A percentile compares a stretch with the other conserved stretches of the same genome.
Evolutionary conservation across 345 rosid genomes (phyloP).

Genomic region (Pugionium cornutum): DNA sequence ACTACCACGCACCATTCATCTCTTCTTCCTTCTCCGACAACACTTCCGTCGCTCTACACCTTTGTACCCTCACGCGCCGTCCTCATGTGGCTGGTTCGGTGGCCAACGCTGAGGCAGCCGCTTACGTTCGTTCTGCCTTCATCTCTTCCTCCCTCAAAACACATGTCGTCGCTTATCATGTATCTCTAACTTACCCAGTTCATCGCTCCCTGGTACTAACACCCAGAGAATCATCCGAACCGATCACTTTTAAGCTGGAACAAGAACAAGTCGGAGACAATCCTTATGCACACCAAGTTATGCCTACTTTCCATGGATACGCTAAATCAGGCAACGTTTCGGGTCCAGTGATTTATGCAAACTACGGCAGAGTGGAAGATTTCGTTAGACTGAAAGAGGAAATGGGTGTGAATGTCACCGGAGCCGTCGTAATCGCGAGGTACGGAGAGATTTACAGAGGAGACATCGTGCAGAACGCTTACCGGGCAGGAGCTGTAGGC

Average conservation of each 20-base stretch:
- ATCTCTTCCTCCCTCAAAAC: conserved; percentile 47
- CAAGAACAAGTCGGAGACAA: conserved; percentile 64
- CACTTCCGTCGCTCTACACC: conserved; percentile 59
- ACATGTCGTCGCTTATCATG: conserved; percentile 54
- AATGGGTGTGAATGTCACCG: conserved; percentile 48
- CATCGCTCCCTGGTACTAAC: conserved; percentile 57
- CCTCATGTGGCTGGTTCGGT: conserved; percentile 77
- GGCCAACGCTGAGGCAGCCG: conserved; percentile 78
- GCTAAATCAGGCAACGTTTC: conserved; percentile 69
- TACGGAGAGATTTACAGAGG: conserved; percentile 77
- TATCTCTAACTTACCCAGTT: conserved; percentile 66
- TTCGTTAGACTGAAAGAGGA: conserved; percentile 14
- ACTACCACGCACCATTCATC: conserved; percentile 56
- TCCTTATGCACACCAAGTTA: conserved; percentile 65
- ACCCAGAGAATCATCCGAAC: conserved; percentile 32
- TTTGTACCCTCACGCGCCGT: conserved; percentile 68
- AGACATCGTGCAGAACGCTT: conserved; percentile 67
- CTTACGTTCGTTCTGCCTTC: conserved; percentile 56
- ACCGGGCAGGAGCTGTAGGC: conserved; percentile 68
- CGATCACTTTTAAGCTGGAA: conserved; percentile 45
- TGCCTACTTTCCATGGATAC: conserved; percentile 73
- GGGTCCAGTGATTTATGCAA: conserved; percentile 66
- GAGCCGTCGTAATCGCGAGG: conserved; percentile 57
- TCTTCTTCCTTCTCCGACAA: conserved; percentile 63
- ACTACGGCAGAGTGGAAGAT: conserved; percentile 75